Conservation (phyloP, 345 rosid genomes). For the Populus simonii region DNA sequence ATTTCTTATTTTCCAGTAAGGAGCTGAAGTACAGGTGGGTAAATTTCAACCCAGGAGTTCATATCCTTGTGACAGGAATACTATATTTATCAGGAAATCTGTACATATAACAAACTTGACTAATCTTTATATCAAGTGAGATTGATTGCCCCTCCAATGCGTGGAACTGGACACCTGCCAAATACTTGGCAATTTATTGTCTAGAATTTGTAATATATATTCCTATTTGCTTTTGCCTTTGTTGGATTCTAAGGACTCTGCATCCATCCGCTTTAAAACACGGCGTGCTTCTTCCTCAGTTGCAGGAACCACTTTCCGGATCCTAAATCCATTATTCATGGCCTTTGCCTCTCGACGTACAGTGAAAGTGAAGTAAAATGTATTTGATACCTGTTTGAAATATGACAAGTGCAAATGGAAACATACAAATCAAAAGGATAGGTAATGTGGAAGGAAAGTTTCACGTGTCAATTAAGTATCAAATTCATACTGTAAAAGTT, state of each 20-base stretch:
- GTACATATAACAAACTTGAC: background rate
- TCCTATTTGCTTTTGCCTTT: background rate
- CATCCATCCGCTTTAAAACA: slow-evolving; percentile 69
- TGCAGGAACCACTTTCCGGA: slow-evolving; percentile 74
- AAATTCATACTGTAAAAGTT: background rate
- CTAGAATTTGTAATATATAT: background rate
- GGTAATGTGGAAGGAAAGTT: background rate
- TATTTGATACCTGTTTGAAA: slow-evolving; percentile 64
- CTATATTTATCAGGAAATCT: background rate
- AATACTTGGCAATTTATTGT: background rate
- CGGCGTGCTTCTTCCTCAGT: slow-evolving; percentile 84
- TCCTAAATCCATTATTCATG: slow-evolving; percentile 42
- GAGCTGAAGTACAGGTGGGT: background rate
- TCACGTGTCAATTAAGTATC: background rate
- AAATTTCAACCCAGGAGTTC: background rate
- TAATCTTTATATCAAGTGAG: background rate
- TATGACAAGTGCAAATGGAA: background rate
- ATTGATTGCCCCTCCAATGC: background rate
- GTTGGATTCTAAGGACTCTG: slow-evolving; percentile 38
- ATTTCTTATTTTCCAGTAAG: background rate
- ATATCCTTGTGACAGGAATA: background rate
- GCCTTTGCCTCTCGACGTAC: slow-evolving; percentile 68
- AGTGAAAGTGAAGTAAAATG: slow-evolving; percentile 76
- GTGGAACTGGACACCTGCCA: background rate
- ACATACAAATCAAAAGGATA: background rate